Conservation (phyloP, 306 rosid genomes). For the Lotus japonicus region DNA sequence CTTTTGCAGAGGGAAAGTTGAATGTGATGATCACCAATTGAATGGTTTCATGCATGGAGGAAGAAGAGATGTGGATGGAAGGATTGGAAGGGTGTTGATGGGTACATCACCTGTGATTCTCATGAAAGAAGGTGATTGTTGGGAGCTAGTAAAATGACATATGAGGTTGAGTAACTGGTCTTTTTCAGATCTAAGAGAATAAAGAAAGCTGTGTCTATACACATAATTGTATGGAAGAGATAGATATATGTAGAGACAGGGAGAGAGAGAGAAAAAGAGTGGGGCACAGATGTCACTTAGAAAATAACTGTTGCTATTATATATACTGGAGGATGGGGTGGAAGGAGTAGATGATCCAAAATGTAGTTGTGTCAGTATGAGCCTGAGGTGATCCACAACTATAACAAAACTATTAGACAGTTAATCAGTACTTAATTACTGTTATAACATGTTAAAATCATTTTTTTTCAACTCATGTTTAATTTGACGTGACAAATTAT, state of each 20-base stretch:
- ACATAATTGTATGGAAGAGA: constrained; percentile 17
- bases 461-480: no score
- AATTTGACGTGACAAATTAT: no score
- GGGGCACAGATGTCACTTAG: constrained; percentile 33
- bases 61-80: constrained; percentile 12
- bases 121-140: constrained; percentile 55
- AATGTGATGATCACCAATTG: constrained; percentile 35
- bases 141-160: constrained; percentile 23
- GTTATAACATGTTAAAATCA: no score
- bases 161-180: constrained; percentile 29
- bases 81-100: not conserved
- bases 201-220: constrained; percentile 27
- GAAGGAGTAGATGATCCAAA: constrained; percentile 26
- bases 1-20: constrained; percentile 55
- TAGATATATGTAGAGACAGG: constrained; percentile 12
- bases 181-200: constrained; percentile 54
- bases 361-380: constrained; percentile 41
- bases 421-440: constrained; percentile 16
- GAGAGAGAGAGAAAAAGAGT: constrained; percentile 23
- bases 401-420: constrained; percentile 22
- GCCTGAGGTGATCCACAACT: constrained; percentile 30
- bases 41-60: constrained; percentile 64
- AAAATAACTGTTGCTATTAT: constrained; percentile 28
- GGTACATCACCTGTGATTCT: constrained; percentile 53
- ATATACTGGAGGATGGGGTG: constrained; percentile 7